Evolutionary conservation across 768 basidiomycete species (phyloP).

Genomic region (Galerina marginata): DNA sequence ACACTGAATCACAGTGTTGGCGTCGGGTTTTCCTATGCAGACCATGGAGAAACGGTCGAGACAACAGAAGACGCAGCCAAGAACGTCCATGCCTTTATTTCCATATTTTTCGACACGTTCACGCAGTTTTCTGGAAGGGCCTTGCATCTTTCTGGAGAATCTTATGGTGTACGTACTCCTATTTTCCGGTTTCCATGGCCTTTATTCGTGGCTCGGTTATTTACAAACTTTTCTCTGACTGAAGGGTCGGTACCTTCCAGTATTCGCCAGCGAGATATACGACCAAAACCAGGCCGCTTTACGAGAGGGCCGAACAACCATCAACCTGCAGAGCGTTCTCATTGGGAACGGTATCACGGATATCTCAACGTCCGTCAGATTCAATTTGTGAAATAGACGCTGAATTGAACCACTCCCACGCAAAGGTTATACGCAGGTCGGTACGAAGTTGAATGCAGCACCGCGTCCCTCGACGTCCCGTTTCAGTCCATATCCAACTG

Average conservation of each 20-base stretch:
- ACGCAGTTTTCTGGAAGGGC: constrained; percentile 68
- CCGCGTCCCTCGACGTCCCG: constrained; percentile 56
- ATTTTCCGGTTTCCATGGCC: not conserved
- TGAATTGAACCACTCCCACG: not conserved
- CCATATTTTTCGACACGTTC: constrained; percentile 84
- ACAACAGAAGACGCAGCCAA: constrained; percentile 82
- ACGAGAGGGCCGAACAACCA: constrained; percentile 56
- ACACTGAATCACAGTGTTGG: constrained; percentile 49
- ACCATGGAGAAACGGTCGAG: constrained; percentile 68
- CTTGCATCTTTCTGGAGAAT: constrained; percentile 80
- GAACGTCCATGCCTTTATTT: constrained; percentile 75
- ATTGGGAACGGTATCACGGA: constrained; percentile 68
- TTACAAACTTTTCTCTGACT: not conserved
- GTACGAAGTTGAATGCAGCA: constrained; percentile 66
- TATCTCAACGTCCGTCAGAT: constrained; percentile 36
- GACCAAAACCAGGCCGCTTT: constrained; percentile 66
- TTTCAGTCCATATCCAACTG: constrained; percentile 58
- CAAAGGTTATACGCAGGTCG: constrained; percentile 48
- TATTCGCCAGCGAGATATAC: constrained; percentile 78
- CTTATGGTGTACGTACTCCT: constrained; percentile 61
- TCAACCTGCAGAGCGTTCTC: constrained; percentile 72
- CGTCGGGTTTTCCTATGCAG: constrained; percentile 75
- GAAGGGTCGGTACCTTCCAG: constrained; percentile 72
- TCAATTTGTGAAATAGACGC: not conserved
- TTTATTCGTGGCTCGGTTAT: constrained; percentile 13